Percentiles rank a stretch among this genome's conserved stretches.
Conservation (phyloP, 805 yeast genomes). For the Candida tammaniensis region DNA sequence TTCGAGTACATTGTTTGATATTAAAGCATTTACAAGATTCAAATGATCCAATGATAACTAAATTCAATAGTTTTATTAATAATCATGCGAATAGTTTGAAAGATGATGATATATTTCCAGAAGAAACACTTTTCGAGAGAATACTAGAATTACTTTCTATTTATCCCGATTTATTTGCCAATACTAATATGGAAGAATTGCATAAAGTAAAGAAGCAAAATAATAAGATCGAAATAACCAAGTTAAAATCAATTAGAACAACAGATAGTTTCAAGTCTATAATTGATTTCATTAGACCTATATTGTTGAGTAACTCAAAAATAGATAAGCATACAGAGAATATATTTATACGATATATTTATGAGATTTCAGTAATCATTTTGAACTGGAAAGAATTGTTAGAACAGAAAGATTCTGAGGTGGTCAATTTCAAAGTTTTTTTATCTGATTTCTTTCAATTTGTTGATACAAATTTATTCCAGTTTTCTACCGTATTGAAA, state of each 20-base stretch:
- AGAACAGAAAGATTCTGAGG: neutral
- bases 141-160: constrained; percentile 1
- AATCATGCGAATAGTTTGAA: neutral
- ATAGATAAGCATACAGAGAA: constrained; percentile 3
- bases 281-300: too few relatives aligned
- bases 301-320: neutral
- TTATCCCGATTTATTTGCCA: constrained; percentile 1
- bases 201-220: neutral
- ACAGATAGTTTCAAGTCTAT: neutral
- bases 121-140: constrained; percentile 1
- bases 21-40: constrained; percentile 3
- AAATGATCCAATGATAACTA: constrained; percentile 2
- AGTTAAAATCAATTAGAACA: neutral
- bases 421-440: neutral
- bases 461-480: constrained; percentile 1
- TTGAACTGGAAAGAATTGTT: neutral
- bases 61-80: constrained; percentile 3
- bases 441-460: neutral
- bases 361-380: constrained; percentile 1
- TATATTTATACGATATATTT: constrained; percentile 1
- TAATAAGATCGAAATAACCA: neutral
- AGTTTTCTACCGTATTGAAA: neutral
- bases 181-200: neutral
- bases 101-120: neutral
- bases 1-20: constrained; percentile 7